Evolutionary conservation across 805 yeast genomes (phyloP).

Genomic region (Cyberlindnera petersonii): DNA sequence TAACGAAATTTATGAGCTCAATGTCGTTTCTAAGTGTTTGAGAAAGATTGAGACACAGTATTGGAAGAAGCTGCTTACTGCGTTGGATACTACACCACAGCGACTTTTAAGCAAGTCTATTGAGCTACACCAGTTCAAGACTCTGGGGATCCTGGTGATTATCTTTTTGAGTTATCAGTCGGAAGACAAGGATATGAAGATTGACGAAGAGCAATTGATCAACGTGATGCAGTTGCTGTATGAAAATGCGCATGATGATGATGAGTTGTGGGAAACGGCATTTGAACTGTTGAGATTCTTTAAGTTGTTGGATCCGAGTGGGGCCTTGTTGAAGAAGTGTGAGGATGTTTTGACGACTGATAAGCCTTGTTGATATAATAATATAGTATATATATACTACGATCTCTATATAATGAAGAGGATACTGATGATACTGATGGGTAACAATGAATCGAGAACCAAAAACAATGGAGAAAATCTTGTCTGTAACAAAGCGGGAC

Average conservation of each 20-base stretch:
- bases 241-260: constrained; percentile 27
- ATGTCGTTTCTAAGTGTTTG: constrained; percentile 44
- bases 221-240: constrained; percentile 26
- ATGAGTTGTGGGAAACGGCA: constrained; percentile 30
- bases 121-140: constrained; percentile 38
- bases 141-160: constrained; percentile 43
- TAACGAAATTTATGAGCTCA: constrained; percentile 23
- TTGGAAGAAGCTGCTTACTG: constrained; percentile 42
- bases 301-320: constrained; percentile 27
- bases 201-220: constrained; percentile 22
- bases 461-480: no score
- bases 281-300: constrained; percentile 30
- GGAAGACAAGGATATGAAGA: constrained; percentile 4
- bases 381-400: no score
- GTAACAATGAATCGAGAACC: no score
- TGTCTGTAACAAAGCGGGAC: no score
- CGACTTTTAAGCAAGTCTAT: constrained; percentile 40
- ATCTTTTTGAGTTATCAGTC: constrained; percentile 40
- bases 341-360: constrained; percentile 5
- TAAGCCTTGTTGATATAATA: no score
- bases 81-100: constrained; percentile 38
- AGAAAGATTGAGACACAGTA: constrained; percentile 47
- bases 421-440: no score
- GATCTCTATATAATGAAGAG: no score
- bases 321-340: constrained; percentile 19